Percentiles rank a stretch among this genome's conserved stretches.
Conservation (phyloP, 495 filamentous ascomycete genomes). For the Penicillium canariense region DNA sequence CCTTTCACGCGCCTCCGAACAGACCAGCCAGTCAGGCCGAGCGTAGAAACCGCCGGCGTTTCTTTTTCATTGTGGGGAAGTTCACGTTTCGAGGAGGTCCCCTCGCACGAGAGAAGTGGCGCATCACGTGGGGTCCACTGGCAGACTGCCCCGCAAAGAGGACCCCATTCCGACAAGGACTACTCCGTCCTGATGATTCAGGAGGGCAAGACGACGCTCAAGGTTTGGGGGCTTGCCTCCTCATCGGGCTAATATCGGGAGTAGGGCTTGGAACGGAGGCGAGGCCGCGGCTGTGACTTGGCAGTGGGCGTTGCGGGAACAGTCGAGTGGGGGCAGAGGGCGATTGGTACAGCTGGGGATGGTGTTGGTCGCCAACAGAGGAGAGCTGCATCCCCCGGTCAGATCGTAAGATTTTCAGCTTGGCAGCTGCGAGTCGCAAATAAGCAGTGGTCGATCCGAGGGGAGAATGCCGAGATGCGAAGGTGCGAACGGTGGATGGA, state of each 20-base stretch:
- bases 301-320: not conserved
- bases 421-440: no score
- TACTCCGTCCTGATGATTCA: not conserved
- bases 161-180: not conserved
- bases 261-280: constrained; percentile 1
- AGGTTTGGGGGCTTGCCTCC: constrained; percentile 1
- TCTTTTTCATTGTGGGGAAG: not conserved
- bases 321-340: no score
- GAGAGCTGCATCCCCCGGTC: no score
- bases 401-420: no score
- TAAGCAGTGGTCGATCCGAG: no score
- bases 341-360: no score
- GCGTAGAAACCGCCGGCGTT: not conserved
- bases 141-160: not conserved
- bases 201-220: no score
- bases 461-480: no score
- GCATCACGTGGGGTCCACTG: constrained; percentile 13
- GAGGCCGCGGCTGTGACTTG: not conserved
- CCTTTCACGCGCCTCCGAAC: no score
- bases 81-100: not conserved
- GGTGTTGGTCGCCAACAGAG: no score
- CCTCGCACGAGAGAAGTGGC: constrained; percentile 4
- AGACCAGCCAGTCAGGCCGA: no score
- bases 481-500: no score
- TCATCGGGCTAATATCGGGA: constrained; percentile 17